These are phyloP conservation scores for Leccinum longicurvipes DNA, from an alignment of 768 basidiomycete genomes.

Conservation along the genomic window DNA sequence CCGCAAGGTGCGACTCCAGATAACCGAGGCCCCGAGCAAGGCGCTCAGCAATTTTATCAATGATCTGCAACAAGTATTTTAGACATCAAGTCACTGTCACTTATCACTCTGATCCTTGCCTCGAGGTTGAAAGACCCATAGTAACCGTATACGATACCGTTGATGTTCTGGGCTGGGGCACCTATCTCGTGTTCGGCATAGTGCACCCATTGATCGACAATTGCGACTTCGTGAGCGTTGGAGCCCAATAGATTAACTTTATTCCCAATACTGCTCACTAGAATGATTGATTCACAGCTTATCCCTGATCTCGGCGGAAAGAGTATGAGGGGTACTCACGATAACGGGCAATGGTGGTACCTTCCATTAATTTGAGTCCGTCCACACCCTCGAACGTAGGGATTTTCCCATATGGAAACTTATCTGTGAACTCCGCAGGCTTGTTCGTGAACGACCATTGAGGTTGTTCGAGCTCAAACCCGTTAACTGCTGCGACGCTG, in stretches of 20 bases:
- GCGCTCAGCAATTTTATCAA: not conserved
- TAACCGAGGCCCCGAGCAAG: conserved; percentile 1
- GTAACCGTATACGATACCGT: conserved; percentile 1
- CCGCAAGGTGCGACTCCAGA: conserved; percentile 18
- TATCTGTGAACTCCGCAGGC: conserved; percentile 7
- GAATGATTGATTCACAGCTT: not conserved
- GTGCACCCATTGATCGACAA: conserved; percentile 15
- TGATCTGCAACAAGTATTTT: not conserved
- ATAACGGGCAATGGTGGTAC: conserved; percentile 21
- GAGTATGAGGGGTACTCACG: conserved; percentile 5
- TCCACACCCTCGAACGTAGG: conserved; percentile 21
- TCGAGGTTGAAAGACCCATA: conserved; percentile 4
- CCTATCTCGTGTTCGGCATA: conserved; percentile 14
- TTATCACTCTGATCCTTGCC: not conserved
- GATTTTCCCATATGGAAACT: conserved; percentile 23
- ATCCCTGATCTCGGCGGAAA: not conserved
- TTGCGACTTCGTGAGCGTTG: conserved; percentile 6
- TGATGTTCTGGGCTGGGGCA: not conserved
- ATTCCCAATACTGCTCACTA: conserved; percentile 16
- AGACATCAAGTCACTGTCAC: not conserved
- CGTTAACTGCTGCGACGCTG: conserved; percentile 19
- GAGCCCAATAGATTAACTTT: conserved; percentile 10
- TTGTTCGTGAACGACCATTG: conserved; percentile 14
- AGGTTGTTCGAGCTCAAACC: conserved; percentile 9
- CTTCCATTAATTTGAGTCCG: conserved; percentile 19